phyloP scores from a whole-genome alignment of 2,329 filamentous ascomycete genomes.

The Bertia moriformis region DNA sequence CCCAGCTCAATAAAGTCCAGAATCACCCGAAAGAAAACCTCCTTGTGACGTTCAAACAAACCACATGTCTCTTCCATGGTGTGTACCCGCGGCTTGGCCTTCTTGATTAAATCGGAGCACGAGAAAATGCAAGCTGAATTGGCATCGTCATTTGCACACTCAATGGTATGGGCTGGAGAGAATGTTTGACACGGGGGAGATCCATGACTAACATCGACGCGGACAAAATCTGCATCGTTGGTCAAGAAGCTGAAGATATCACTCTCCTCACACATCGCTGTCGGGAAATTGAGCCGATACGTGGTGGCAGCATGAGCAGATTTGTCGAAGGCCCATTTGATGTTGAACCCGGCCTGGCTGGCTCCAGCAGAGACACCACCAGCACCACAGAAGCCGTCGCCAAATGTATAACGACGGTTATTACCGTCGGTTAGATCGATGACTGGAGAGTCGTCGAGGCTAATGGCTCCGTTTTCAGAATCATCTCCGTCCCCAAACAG shows the following conservation, averaged over 20 bases:
- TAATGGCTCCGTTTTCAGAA: neutral
- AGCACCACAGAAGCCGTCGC: conserved; percentile 60
- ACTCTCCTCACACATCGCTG: conserved; percentile 2
- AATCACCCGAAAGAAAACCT: neutral
- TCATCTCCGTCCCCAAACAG: neutral
- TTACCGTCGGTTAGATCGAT: neutral
- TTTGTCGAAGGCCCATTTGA: conserved; percentile 52
- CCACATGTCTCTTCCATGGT: conserved; percentile 1
- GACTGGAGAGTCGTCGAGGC: neutral
- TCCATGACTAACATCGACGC: neutral
- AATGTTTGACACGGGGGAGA: conserved; percentile 1
- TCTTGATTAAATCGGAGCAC: neutral
- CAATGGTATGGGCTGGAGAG: conserved; percentile 1
- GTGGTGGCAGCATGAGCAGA: conserved; percentile 38
- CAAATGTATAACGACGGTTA: conserved; percentile 38
- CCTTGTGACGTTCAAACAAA: neutral
- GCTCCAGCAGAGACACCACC: conserved; percentile 60
- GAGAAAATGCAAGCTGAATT: neutral
- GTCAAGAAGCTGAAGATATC: neutral
- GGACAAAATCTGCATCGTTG: neutral
- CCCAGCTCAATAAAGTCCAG: neutral
- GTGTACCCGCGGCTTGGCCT: neutral
- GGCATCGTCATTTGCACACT: neutral
- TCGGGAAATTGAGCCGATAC: conserved; percentile 40
- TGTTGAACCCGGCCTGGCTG: conserved; percentile 34